Evolutionary conservation across 2,329 filamentous ascomycete species (phyloP).

Genomic region (Exophiala spinifera): DNA sequence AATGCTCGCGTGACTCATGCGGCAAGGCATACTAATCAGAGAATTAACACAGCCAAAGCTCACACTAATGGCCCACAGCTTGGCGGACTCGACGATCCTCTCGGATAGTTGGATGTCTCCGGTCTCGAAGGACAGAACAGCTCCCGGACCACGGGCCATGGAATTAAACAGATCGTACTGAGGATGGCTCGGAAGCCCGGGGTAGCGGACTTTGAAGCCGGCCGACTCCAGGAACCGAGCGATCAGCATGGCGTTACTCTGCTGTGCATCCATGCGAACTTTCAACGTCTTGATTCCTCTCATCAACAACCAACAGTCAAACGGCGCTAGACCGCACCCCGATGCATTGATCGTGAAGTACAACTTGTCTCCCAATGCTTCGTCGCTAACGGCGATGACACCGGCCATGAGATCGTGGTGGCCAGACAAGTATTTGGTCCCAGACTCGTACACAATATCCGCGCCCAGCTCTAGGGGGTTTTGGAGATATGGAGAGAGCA

Average conservation of each 20-base stretch:
- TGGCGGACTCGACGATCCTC: constrained; percentile 88
- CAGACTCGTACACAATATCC: constrained; percentile 95
- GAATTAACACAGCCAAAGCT: constrained; percentile 98
- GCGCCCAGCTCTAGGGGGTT: constrained; percentile 93
- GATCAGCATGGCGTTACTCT: constrained; percentile 84
- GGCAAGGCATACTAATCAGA: constrained; percentile 98
- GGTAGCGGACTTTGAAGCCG: constrained; percentile 93
- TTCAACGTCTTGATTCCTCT: constrained; percentile 94
- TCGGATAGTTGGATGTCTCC: constrained; percentile 80
- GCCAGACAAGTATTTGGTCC: constrained; percentile 95
- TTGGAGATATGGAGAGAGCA: constrained; percentile 91
- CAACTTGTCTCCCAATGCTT: constrained; percentile 76
- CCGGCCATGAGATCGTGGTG: constrained; percentile 99
- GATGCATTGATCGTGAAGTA: constrained; percentile 98
- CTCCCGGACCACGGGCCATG: constrained; percentile 89
- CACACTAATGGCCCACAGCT: constrained; percentile 91
- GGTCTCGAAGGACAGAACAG: constrained; percentile 93
- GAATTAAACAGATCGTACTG: constrained; percentile 96
- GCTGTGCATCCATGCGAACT: constrained; percentile 98
- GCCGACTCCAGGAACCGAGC: constrained; percentile 72
- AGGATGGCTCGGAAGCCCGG: constrained; percentile 88
- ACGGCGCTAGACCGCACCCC: constrained; percentile 88
- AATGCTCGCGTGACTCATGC: constrained; percentile 98
- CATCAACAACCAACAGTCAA: constrained; percentile 94
- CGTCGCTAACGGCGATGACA: constrained; percentile 86